Evolutionary conservation across 768 basidiomycete species (phyloP), one percentile per base, ranked within the genome.

Genomic region (Leccinum pellstonianum): DNA sequence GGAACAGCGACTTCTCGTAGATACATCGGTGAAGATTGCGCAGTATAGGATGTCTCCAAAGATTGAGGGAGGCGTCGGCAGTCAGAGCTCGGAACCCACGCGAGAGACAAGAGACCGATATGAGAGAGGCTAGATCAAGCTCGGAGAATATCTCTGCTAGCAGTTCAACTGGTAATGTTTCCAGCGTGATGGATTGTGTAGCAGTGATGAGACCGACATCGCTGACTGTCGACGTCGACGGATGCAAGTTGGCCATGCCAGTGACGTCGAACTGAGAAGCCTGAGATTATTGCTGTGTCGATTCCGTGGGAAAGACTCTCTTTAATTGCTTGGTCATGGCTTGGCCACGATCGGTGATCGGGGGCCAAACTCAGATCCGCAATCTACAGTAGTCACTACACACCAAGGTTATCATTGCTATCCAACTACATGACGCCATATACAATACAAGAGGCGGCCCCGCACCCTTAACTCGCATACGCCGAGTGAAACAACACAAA

Each of bases 131-230:
- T 19, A 92, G 75, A 66, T 88, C 85, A 52, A 92, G 81, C 65
- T 90, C 85, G 47, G 82, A 77, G 41, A 92, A 77, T 33, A 92
- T 85, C 60, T 86, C 84, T 17, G 84, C 87, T 57, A 91, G 82
- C 55, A 92, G 80, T 68, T 93, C 90, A 47, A 89, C 87, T n/a
- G 90, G 89, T 6, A 92, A 77, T 5, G 78, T 76, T 64, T 87
- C 79, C 9, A 80, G 64, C 15, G 67, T 59, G 25, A 56, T 55
- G 27, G 48, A 38, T 29, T 43, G 59, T 37, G 25, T n/a, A 9
- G 15, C 21, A 33, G 23, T 50, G 33, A 29, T 17, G 19, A 29
- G 47, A 23, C 19, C 37, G 14, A 41, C 50, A 14, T 49, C 54
- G 12, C 15, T 33, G 5, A 9, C n/a, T 43, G 17, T 54, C 48